Percentiles rank a stretch among this genome's conserved stretches.
These are phyloP conservation scores for Prunella vulgaris DNA, from an alignment of 257 asterid species.

Conservation along the genomic window DNA sequence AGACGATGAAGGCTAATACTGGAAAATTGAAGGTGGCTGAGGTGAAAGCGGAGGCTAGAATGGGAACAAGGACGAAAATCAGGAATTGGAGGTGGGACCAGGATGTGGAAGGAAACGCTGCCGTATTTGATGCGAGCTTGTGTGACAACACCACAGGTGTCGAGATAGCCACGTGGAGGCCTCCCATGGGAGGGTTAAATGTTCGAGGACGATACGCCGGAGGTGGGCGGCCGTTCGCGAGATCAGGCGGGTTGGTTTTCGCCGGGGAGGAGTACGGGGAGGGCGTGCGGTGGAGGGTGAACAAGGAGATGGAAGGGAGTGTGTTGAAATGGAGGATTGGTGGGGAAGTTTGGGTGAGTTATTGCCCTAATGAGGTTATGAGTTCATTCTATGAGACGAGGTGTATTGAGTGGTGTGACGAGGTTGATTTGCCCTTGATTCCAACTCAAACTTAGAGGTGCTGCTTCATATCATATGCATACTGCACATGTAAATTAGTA, in stretches of 20 bases:
- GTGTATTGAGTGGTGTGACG: slow-evolving; percentile 80
- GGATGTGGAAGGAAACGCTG: slow-evolving; percentile 77
- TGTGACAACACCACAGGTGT: slow-evolving; percentile 57
- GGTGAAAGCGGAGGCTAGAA: slow-evolving; percentile 54
- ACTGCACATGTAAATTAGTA: neutral
- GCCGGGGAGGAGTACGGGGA: slow-evolving; percentile 61
- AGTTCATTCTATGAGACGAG: slow-evolving; percentile 58
- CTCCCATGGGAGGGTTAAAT: slow-evolving; percentile 23
- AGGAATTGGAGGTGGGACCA: slow-evolving; percentile 95
- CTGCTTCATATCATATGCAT: neutral
- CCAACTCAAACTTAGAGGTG: slow-evolving; percentile 5
- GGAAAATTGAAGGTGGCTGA: slow-evolving; percentile 38
- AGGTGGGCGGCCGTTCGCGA: slow-evolving; percentile 51
- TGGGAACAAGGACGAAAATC: slow-evolving; percentile 48
- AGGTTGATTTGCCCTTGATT: slow-evolving; percentile 81
- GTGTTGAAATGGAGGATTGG: slow-evolving; percentile 89
- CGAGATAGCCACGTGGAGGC: slow-evolving; percentile 71
- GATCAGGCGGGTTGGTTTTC: slow-evolving; percentile 66
- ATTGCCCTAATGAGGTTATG: slow-evolving; percentile 54
- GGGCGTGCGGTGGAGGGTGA: slow-evolving; percentile 63
- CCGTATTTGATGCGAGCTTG: slow-evolving; percentile 48
- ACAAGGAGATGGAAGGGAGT: slow-evolving; percentile 86
- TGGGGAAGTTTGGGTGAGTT: slow-evolving; percentile 71
- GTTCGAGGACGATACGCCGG: slow-evolving; percentile 47
- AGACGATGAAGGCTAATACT: slow-evolving; percentile 50